phyloP scores from a whole-genome alignment of 73 alveolate species.

The Paramecium tetraurelia region DNA sequence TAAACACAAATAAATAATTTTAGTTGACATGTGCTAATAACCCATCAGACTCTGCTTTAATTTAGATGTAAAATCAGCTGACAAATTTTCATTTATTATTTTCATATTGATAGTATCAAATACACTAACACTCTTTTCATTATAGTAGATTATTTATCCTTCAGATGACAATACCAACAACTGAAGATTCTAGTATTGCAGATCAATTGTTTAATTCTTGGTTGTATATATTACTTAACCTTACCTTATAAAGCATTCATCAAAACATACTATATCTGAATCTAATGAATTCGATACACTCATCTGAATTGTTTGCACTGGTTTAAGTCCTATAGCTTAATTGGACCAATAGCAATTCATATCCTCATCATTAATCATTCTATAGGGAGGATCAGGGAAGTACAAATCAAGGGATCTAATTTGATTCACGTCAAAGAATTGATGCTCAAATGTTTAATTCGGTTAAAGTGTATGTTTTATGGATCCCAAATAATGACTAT shows the following conservation, averaged over 20 bases:
- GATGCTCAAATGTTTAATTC: constrained; percentile 1
- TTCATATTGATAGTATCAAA: constrained; percentile 1
- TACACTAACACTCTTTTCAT: not conserved
- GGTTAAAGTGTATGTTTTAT: constrained; percentile 12
- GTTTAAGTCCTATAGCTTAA: not conserved
- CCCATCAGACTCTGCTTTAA: not conserved
- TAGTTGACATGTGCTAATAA: not conserved
- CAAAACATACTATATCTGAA: constrained; percentile 35
- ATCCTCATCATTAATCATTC: not conserved
- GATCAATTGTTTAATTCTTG: not conserved
- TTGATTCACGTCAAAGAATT: not conserved
- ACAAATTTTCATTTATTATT: not conserved
- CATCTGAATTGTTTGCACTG: not conserved
- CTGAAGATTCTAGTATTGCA: not conserved
- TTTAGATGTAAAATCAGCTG: not conserved
- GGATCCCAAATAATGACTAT: constrained; percentile 15
- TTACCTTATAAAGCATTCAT: not conserved
- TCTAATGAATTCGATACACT: not conserved
- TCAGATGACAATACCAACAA: not conserved
- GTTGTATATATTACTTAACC: not conserved
- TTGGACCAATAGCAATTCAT: constrained; percentile 40
- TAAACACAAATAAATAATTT: not conserved
- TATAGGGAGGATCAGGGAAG: constrained; percentile 40
- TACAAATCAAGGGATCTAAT: constrained; percentile 32
- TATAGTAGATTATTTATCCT: not conserved